Conservation (phyloP, 129 eudicot genomes). For the Tagetes patula region DNA sequence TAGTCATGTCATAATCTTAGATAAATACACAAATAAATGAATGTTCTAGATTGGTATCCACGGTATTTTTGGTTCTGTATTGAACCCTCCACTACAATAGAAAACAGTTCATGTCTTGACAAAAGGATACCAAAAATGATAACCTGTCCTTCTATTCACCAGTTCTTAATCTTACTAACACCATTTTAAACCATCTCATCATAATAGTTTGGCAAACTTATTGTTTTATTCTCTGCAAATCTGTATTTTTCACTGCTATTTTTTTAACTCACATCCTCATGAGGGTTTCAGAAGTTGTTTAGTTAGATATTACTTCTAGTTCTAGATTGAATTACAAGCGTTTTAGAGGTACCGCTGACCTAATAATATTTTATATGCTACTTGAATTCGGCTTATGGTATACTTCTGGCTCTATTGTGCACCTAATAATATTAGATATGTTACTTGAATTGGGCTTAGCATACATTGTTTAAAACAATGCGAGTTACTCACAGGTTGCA, state of each 20-base stretch:
- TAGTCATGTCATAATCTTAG: too few relatives aligned
- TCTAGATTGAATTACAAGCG: background rate
- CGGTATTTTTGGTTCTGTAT: too few relatives aligned
- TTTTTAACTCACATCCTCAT: background rate
- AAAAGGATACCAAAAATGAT: background rate
- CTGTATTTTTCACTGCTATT: background rate
- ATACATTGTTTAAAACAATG: background rate
- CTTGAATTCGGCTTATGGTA: conserved; percentile 33
- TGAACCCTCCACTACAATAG: background rate
- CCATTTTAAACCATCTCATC: background rate
- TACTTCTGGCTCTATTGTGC: background rate
- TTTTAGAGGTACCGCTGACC: background rate
- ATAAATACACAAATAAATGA: too few relatives aligned
- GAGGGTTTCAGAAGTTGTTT: conserved; percentile 3
- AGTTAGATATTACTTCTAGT: background rate
- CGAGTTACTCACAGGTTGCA: conserved; percentile 62
- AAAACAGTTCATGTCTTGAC: background rate
- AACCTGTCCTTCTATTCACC: background rate
- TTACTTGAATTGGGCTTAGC: conserved; percentile 37
- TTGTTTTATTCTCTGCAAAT: conserved; percentile 2
- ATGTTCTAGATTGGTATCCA: too few relatives aligned
- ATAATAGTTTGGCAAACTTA: background rate
- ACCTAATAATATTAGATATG: background rate
- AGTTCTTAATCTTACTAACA: background rate
- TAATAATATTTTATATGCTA: background rate